A percentile compares a stretch with the other conserved stretches of the same genome.
phyloP scores from a whole-genome alignment of 495 filamentous ascomycete genomes.

The Penicillium maclennaniae region DNA sequence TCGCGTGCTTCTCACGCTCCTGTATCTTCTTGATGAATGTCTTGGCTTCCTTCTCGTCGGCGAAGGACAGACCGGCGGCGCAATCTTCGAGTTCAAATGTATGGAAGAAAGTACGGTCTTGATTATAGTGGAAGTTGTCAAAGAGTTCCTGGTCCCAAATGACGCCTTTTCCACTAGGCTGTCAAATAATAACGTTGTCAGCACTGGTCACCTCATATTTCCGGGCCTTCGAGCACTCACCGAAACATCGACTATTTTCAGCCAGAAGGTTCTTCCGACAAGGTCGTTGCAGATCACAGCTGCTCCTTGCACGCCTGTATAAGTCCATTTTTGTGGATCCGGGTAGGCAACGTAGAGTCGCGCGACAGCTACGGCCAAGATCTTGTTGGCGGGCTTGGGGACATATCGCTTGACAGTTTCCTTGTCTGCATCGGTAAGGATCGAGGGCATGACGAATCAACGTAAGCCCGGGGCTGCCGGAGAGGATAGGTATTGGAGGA shows the following conservation, averaged over 20 bases:
- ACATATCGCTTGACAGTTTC: slow-evolving; percentile 87
- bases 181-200: slow-evolving; percentile 14
- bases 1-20: slow-evolving; percentile 88
- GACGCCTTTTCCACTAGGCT: slow-evolving; percentile 81
- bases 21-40: slow-evolving; percentile 93
- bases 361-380: slow-evolving; percentile 88
- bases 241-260: slow-evolving; percentile 95
- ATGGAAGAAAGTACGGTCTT: slow-evolving; percentile 95
- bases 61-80: slow-evolving; percentile 83
- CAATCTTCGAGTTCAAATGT: slow-evolving; percentile 93
- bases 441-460: slow-evolving; percentile 69
- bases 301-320: slow-evolving; percentile 90
- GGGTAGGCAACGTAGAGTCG: slow-evolving; percentile 93
- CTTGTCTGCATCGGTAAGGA: slow-evolving; percentile 87
- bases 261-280: slow-evolving; percentile 92
- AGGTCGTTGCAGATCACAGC: slow-evolving; percentile 90
- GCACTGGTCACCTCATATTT: slow-evolving; percentile 5
- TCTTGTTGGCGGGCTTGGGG: slow-evolving; percentile 90
- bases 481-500: slow-evolving; percentile 4
- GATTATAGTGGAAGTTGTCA: slow-evolving; percentile 89
- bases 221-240: slow-evolving; percentile 49
- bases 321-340: slow-evolving; percentile 81
- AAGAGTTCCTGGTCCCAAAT: slow-evolving; percentile 99
- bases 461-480: background rate
- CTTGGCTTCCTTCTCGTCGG: slow-evolving; percentile 94